Evolutionary conservation across 1,284 basidiomycete genomes (phyloP).

Genomic region (Meripilus lineatus): DNA sequence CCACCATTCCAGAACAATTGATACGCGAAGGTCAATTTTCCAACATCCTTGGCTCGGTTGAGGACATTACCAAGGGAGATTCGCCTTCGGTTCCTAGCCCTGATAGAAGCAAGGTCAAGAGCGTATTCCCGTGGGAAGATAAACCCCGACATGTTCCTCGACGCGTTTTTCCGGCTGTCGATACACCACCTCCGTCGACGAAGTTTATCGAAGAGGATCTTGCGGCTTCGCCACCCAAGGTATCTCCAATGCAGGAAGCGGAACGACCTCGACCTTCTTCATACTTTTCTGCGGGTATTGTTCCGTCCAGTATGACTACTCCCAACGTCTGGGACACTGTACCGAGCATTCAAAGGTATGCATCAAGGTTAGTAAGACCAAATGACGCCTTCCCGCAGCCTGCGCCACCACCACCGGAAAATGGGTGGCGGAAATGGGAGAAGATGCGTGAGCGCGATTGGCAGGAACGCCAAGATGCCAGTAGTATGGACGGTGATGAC

Average conservation of each 20-base stretch:
- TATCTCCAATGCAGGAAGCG: conserved; percentile 18
- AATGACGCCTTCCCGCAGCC: conserved; percentile 23
- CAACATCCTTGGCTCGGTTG: conserved; percentile 42
- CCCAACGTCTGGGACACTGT: conserved; percentile 82
- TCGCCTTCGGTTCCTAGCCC: conserved; percentile 47
- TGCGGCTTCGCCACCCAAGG: conserved; percentile 25
- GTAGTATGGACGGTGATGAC: conserved; percentile 76
- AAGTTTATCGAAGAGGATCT: conserved; percentile 38
- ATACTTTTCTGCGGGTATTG: conserved; percentile 23
- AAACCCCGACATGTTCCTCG: conserved; percentile 57
- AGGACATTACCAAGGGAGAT: neutral
- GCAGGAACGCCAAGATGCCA: conserved; percentile 55
- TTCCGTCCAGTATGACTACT: conserved; percentile 54
- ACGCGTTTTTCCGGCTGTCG: conserved; percentile 74
- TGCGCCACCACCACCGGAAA: conserved; percentile 44
- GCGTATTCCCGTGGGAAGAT: conserved; percentile 94
- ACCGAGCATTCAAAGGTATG: conserved; percentile 75
- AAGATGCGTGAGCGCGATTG: conserved; percentile 37
- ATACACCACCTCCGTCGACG: conserved; percentile 49
- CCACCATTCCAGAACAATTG: conserved; percentile 56
- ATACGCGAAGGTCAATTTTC: conserved; percentile 59
- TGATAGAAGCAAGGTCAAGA: conserved; percentile 67
- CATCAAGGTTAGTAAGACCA: conserved; percentile 56
- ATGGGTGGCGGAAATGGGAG: conserved; percentile 36
- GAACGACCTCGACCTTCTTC: conserved; percentile 9